These are phyloP conservation scores for Hypsizygus ulmarius DNA, from an alignment of 1,284 basidiomycete species.

Conservation along the genomic window DNA sequence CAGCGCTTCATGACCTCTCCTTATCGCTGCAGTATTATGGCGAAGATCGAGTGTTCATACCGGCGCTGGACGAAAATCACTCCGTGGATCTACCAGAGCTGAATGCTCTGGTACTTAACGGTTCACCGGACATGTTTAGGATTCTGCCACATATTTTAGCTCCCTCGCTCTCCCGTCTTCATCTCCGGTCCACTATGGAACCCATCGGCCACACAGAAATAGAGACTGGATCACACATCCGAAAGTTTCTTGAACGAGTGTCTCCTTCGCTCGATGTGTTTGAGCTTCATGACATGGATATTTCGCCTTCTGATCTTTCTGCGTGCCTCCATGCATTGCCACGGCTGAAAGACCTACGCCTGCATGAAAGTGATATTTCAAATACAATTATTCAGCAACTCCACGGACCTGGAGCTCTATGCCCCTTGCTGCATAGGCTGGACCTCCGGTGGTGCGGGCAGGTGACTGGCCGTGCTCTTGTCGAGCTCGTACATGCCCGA, in stretches of 20 bases:
- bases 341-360: constrained; percentile 45
- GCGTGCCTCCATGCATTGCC: constrained; percentile 39
- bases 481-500: constrained; percentile 46
- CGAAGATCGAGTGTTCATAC: constrained; percentile 34
- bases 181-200: constrained; percentile 44
- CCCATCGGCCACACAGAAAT: constrained; percentile 38
- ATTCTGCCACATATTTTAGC: constrained; percentile 42
- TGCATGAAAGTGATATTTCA: constrained; percentile 61
- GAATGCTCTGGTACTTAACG: constrained; percentile 39
- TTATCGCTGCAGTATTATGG: constrained; percentile 36
- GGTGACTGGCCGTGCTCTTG: constrained; percentile 49
- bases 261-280: constrained; percentile 44
- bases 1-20: constrained; percentile 37
- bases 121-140: constrained; percentile 41
- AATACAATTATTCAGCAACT: constrained; percentile 45
- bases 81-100: constrained; percentile 37
- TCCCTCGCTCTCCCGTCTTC: constrained; percentile 43
- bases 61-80: constrained; percentile 26
- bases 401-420: constrained; percentile 40
- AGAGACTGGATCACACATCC: constrained; percentile 36
- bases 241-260: constrained; percentile 40
- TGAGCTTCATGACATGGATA: constrained; percentile 56
- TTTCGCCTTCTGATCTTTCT: constrained; percentile 41
- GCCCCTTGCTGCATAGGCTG: constrained; percentile 46
- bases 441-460: constrained; percentile 64